phyloP scores from a whole-genome alignment of 2,329 filamentous ascomycete genomes.

The Tympanopsis confertula region DNA sequence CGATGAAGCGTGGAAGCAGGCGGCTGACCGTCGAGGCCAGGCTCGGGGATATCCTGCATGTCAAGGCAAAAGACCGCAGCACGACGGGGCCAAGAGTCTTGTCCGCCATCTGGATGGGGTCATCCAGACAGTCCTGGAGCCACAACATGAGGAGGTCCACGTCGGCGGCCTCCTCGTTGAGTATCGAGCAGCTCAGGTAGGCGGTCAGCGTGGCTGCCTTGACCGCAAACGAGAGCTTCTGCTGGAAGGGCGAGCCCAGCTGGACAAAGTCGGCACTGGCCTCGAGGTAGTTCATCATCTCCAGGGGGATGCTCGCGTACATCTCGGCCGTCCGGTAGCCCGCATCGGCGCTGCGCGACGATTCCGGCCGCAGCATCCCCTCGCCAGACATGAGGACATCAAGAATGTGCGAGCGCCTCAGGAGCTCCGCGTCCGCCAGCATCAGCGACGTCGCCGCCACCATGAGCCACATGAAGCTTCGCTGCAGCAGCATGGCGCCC shows the following conservation, averaged over 20 bases:
- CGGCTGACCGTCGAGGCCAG: slow-evolving; percentile 68
- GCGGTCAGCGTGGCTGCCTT: slow-evolving; percentile 73
- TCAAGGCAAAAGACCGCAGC: slow-evolving; percentile 69
- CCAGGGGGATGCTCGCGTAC: slow-evolving; percentile 62
- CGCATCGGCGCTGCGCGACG: slow-evolving; percentile 29
- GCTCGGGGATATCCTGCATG: slow-evolving; percentile 63
- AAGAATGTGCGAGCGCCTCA: slow-evolving; percentile 55
- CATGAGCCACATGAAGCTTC: slow-evolving; percentile 77
- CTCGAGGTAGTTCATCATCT: slow-evolving; percentile 78
- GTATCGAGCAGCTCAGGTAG: slow-evolving; percentile 73
- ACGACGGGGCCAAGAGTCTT: slow-evolving; percentile 65
- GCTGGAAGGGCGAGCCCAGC: slow-evolving; percentile 75
- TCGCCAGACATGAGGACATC: slow-evolving; percentile 58
- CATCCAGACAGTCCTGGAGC: slow-evolving; percentile 72
- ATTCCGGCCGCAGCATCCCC: slow-evolving; percentile 29
- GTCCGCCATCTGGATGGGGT: slow-evolving; percentile 73
- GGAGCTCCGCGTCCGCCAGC: slow-evolving; percentile 47
- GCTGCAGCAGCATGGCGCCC: slow-evolving; percentile 81
- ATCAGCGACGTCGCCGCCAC: slow-evolving; percentile 68
- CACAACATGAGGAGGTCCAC: slow-evolving; percentile 68
- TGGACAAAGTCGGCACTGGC: slow-evolving; percentile 82
- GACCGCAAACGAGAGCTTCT: slow-evolving; percentile 72
- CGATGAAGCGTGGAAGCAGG: slow-evolving; percentile 74
- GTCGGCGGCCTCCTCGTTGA: slow-evolving; percentile 74
- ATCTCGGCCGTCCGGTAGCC: slow-evolving; percentile 46